phyloP scores from a whole-genome alignment of 257 asterid species.

The Phtheirospermum japonicum region DNA sequence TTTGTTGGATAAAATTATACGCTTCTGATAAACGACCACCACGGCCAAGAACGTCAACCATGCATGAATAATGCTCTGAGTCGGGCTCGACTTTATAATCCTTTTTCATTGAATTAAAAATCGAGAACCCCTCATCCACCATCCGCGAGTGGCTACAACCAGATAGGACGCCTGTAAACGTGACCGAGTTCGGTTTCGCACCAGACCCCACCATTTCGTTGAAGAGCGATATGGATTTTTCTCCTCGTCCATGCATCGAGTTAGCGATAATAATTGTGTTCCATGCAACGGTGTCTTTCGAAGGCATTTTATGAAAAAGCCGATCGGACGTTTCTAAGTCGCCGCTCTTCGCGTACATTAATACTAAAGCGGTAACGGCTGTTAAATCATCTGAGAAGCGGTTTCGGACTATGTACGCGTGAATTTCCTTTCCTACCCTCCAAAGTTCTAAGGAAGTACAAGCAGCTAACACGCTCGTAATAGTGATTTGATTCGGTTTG shows the following conservation, averaged over 20 bases:
- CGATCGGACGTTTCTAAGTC: conserved; percentile 41
- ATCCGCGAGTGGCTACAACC: conserved; percentile 72
- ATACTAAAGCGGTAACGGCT: conserved; percentile 53
- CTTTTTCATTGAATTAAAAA: conserved; percentile 56
- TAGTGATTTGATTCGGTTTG: conserved; percentile 59
- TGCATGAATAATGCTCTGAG: conserved; percentile 62
- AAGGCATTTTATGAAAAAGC: conserved; percentile 44
- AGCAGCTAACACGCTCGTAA: conserved; percentile 51
- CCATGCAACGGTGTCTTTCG: conserved; percentile 63
- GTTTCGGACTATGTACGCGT: conserved; percentile 42
- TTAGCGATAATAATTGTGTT: conserved; percentile 61
- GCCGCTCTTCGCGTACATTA: conserved; percentile 67
- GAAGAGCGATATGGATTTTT: conserved; percentile 49
- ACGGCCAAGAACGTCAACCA: conserved; percentile 73
- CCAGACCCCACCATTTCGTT: conserved; percentile 46
- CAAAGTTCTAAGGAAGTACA: conserved; percentile 49
- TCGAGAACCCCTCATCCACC: conserved; percentile 50
- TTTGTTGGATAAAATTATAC: conserved; percentile 49
- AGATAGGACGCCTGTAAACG: conserved; percentile 60
- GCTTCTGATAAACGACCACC: conserved; percentile 67
- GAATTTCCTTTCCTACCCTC: conserved; percentile 61
- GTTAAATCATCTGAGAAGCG: conserved; percentile 41
- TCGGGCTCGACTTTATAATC: conserved; percentile 60
- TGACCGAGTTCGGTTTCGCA: conserved; percentile 55
- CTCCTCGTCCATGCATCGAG: conserved; percentile 75